Evolutionary conservation across 148 eudicot species (phyloP).

Genomic region (Rhododendron vialii): DNA sequence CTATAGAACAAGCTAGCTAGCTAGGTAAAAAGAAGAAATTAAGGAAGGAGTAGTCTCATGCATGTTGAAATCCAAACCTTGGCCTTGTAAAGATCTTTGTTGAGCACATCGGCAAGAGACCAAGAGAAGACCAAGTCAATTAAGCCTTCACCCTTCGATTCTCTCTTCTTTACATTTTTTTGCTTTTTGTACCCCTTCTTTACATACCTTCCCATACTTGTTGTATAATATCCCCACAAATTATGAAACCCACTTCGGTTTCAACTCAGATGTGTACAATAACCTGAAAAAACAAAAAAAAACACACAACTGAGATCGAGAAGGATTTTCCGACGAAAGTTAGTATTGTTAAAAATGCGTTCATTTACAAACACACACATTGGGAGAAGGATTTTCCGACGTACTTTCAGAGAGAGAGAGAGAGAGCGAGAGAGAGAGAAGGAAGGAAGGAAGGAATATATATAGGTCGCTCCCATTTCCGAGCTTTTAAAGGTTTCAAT

Average conservation of each 20-base stretch:
- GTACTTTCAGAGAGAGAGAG: no score
- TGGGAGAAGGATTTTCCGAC: no score
- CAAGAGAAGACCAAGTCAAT: conserved; percentile 38
- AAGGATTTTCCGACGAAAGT: no score
- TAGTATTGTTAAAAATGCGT: no score
- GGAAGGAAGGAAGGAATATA: background rate
- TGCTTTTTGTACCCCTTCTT: no score
- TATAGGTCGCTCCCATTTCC: background rate
- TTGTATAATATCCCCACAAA: no score
- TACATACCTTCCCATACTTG: background rate
- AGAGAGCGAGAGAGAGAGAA: no score
- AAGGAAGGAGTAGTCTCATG: no score
- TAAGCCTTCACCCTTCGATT: conserved; percentile 4
- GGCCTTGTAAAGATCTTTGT: conserved; percentile 31
- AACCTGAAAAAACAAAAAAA: background rate
- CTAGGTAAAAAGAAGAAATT: no score
- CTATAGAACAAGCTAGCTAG: no score
- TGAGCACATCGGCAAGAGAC: conserved; percentile 38
- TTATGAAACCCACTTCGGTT: background rate
- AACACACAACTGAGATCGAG: no score
- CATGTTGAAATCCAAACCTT: conserved; percentile 21
- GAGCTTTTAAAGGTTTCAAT: background rate
- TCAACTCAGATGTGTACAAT: background rate
- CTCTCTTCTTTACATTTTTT: background rate
- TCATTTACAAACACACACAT: no score